Percentiles rank a stretch among this genome's conserved stretches.
Conservation (phyloP, 352 stramenopile genomes). For the Globisporangium spiculum region DNA sequence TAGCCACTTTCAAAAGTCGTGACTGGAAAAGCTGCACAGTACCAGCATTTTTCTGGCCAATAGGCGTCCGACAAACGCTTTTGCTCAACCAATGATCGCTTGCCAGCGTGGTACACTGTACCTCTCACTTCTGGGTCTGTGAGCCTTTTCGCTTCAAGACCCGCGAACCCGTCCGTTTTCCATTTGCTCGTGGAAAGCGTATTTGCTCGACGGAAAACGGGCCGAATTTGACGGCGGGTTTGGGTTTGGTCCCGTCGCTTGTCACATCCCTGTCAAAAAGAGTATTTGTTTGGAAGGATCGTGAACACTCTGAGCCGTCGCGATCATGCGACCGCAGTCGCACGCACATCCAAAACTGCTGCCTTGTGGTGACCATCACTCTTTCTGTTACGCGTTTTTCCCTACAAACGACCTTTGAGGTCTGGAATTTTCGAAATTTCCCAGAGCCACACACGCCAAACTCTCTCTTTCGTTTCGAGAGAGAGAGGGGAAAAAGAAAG, state of each 20-base stretch:
- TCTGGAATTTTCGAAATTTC: constrained; percentile 20
- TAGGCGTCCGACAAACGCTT: not conserved
- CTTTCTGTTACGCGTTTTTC: too few relatives aligned
- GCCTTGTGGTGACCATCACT: too few relatives aligned
- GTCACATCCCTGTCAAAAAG: too few relatives aligned
- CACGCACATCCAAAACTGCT: too few relatives aligned
- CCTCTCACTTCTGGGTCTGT: not conserved
- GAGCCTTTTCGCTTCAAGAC: too few relatives aligned
- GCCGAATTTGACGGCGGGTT: too few relatives aligned
- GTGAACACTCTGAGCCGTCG: too few relatives aligned
- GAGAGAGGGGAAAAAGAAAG: constrained; percentile 7
- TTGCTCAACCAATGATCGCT: not conserved
- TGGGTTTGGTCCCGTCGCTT: too few relatives aligned
- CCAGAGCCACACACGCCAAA: not conserved
- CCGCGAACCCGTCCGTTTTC: not conserved
- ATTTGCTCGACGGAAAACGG: not conserved
- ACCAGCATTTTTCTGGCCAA: not conserved
- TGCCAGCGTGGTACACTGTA: not conserved
- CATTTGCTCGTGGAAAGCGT: too few relatives aligned
- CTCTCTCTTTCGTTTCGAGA: not conserved
- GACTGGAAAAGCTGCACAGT: not conserved
- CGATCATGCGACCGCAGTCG: too few relatives aligned
- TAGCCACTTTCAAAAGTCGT: too few relatives aligned
- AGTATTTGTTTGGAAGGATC: too few relatives aligned
- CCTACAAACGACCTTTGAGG: constrained; percentile 1